Evolutionary conservation across 768 basidiomycete species (phyloP).

Genomic region (Phanerochaete sordida): DNA sequence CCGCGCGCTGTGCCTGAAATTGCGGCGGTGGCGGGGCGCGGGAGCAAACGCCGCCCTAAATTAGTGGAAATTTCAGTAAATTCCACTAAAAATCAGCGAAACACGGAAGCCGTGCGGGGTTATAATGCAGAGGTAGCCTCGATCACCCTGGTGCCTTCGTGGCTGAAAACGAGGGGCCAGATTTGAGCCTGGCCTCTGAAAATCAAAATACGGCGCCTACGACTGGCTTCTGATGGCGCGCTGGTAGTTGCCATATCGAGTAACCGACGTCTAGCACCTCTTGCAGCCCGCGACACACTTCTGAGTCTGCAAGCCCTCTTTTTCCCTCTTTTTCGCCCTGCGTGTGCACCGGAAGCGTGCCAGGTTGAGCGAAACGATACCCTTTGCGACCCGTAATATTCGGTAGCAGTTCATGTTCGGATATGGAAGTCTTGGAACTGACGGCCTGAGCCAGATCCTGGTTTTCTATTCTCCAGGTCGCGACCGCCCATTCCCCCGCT

Average conservation of each 20-base stretch:
- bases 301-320: not conserved
- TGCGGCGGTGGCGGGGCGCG: not conserved
- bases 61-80: not conserved
- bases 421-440: slow-evolving; percentile 5
- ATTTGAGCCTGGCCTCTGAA: not conserved
- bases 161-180: not conserved
- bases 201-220: not conserved
- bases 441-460: slow-evolving; percentile 7
- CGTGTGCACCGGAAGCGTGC: not conserved
- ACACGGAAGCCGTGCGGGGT: not conserved
- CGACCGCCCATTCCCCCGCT: slow-evolving; percentile 11
- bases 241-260: not conserved
- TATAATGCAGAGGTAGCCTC: not conserved
- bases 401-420: not conserved
- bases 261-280: not conserved
- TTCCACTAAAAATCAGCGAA: not conserved
- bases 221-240: not conserved
- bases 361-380: not conserved
- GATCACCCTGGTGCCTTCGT: not conserved
- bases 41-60: not conserved
- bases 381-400: not conserved
- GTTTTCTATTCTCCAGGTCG: slow-evolving; percentile 13
- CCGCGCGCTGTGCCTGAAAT: not conserved
- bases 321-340: not conserved
- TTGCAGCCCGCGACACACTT: not conserved